Conservation (phyloP, 257 asterid genomes). For the Plantago ovata region DNA sequence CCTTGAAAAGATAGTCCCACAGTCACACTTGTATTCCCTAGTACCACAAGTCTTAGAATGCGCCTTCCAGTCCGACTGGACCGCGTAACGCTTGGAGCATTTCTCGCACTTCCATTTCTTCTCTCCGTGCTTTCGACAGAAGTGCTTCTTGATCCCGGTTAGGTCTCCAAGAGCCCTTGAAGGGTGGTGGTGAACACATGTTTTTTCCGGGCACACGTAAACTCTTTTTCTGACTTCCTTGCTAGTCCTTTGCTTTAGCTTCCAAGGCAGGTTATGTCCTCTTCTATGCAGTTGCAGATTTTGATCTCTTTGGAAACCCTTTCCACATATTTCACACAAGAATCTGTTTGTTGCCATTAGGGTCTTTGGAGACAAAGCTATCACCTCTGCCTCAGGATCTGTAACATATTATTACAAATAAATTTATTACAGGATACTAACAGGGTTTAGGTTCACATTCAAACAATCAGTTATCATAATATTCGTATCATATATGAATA, state of each 20-base stretch:
- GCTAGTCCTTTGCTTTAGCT: constrained; percentile 74
- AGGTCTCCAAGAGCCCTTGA: constrained; percentile 90
- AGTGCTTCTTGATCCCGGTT: constrained; percentile 92
- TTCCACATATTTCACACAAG: constrained; percentile 82
- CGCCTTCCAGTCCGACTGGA: constrained; percentile 92
- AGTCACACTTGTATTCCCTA: constrained; percentile 84
- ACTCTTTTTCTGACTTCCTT: constrained; percentile 73
- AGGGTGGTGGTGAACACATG: constrained; percentile 74
- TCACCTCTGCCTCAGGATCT: constrained; percentile 96
- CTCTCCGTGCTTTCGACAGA: constrained; percentile 85
- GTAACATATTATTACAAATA: not conserved
- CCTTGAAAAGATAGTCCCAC: constrained; percentile 91
- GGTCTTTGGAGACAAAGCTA: constrained; percentile 79
- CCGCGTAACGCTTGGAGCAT: constrained; percentile 82
- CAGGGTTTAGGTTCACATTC: no score
- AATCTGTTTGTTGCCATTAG: constrained; percentile 94
- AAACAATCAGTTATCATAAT: no score
- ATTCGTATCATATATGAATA: no score
- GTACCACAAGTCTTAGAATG: constrained; percentile 94
- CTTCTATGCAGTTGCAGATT: constrained; percentile 85
- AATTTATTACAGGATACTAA: not conserved
- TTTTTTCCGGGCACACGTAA: constrained; percentile 85
- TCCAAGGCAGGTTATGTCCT: constrained; percentile 94
- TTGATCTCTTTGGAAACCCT: constrained; percentile 94
- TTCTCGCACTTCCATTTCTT: constrained; percentile 97